Conservation (phyloP, 2,329 filamentous ascomycete genomes). For the Harringtonia aguacate region DNA sequence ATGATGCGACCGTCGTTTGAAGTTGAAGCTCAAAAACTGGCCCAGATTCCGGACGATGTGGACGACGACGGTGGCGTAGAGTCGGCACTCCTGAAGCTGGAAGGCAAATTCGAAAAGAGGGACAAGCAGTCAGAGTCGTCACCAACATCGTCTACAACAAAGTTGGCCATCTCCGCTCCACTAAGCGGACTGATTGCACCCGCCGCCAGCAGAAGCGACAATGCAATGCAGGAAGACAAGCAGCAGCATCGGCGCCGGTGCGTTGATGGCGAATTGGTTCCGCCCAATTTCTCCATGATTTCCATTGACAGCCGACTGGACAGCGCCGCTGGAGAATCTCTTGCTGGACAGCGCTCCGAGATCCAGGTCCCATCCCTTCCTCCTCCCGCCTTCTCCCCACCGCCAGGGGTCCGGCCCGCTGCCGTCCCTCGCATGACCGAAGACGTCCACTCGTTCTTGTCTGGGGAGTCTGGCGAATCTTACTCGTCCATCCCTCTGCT, state of each 20-base stretch:
- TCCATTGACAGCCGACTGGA: too few relatives aligned
- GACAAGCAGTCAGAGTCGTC: too few relatives aligned
- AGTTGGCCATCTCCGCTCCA: too few relatives aligned
- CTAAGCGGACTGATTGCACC: too few relatives aligned
- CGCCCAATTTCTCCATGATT: too few relatives aligned
- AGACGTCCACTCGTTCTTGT: conserved; percentile 36
- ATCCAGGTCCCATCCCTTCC: too few relatives aligned
- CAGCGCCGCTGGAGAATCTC: too few relatives aligned
- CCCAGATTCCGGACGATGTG: conserved; percentile 73
- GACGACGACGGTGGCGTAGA: conserved; percentile 80
- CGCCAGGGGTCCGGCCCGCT: not conserved
- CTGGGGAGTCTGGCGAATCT: conserved; percentile 59
- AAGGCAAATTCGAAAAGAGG: conserved; percentile 67
- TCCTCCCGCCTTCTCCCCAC: not conserved
- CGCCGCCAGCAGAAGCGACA: too few relatives aligned
- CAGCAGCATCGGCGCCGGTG: not conserved
- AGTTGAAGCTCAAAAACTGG: conserved; percentile 74
- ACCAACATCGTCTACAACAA: too few relatives aligned
- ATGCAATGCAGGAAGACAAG: too few relatives aligned
- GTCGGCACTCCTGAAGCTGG: conserved; percentile 82
- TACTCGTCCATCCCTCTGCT: conserved; percentile 70
- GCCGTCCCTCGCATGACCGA: conserved; percentile 17
- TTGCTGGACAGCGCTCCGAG: too few relatives aligned
- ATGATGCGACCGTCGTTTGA: conserved; percentile 71
- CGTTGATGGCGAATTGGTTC: too few relatives aligned